Evolutionary conservation across 495 filamentous ascomycete genomes (phyloP), one percentile per base, ranked within the genome.

Genomic region (Penicillium bovifimosum): DNA sequence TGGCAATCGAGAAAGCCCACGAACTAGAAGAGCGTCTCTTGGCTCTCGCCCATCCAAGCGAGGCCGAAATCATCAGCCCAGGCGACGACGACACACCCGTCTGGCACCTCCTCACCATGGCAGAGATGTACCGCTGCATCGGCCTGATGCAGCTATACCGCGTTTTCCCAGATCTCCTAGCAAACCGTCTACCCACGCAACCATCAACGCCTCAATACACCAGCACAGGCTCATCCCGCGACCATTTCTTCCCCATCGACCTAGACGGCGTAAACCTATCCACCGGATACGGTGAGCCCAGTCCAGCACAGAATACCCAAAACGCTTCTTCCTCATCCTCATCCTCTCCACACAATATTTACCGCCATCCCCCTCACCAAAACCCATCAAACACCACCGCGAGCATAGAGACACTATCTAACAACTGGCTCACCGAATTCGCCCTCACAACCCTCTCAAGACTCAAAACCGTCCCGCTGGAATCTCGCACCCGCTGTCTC

Each of bases 11-110:
- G 8, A 71, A 75, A 46, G 78, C 78, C 10, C 67, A 61, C 1
- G 55, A 72, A 18, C 63, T 82, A 9, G 80, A 82, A 60, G 73
- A 80, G 45, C 68, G 75, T 36, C 72, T 82, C 10, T 60, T 81
- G 0, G 66, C 51, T 4, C 71, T 80, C 6, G 71, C 75, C 13
- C 75, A 75, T 48, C 80, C 79, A 0, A 53, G 65, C 4, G 72
- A 73, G 50, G 67, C 76, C 6, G 77, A 75, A 41, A 73, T 82
- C 6, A 66, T 79, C 51, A 74, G 75, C 20, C 73, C 78, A 13
- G 78, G 76, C 8, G 80, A 82, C 44, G 72, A 76, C 53, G 75
- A 79, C 43, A 82, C 80, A 0, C 74, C 78, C 9, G 76, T 80
- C 29, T 74, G 76, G 66, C 77, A 82, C 50, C 75, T 81, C 11